Base-by-base conservation (phyloP, 2,329 filamentous ascomycete species). In the Cladosporium sp. region DNA sequence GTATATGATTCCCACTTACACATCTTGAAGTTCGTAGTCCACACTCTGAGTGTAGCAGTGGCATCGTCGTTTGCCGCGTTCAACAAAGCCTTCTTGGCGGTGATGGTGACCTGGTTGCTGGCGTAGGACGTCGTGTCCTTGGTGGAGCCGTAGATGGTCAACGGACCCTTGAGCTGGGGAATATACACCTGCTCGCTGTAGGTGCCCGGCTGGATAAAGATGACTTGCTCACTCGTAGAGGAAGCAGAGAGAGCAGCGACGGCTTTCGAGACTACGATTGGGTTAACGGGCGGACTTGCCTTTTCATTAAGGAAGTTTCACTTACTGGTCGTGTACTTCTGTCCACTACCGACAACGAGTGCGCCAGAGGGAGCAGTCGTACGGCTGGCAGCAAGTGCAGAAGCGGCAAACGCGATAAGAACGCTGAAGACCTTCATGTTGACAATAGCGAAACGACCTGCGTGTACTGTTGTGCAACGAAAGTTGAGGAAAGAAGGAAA, bases 201-300 rank as follows among this genome's bases (percentile, higher is more conserved):
- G 36, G 84, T 87, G 8, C 86, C 86, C 30, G 82, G 75, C 70
- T 85, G 74, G 75, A 90, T 84, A 78, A 89, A 90, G 76, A 90
- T 87, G 71, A 82, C 85, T 18, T 53, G 49, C 25, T 53, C 49
- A 16, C 25, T 53, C 26, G 82, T 80, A 5, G 81, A 80, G 0
- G 79, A 78, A 0, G 82, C 83, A 23, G 82, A 84, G 11, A 89
- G 81, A 7, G 86, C 82, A 70, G 86, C 73, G 64, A 90, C 82
- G 8, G 88, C 88, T 21, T 81, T 76, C 71, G 87, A 84, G 49
- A 53, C 49, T 53, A 53, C 14, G 30, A 6, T 18, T 53, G 25
- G 18, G 49, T 53, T 6, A 53, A 25, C 6, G 26, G 26, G 25
- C 7, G 2, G 25, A 11, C 13, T 5, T 18, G 26, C 26, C 14